Evolutionary conservation across 140 eudicot species (phyloP), one percentile per base, ranked within the genome.

Genomic region (Bidens hawaiensis): DNA sequence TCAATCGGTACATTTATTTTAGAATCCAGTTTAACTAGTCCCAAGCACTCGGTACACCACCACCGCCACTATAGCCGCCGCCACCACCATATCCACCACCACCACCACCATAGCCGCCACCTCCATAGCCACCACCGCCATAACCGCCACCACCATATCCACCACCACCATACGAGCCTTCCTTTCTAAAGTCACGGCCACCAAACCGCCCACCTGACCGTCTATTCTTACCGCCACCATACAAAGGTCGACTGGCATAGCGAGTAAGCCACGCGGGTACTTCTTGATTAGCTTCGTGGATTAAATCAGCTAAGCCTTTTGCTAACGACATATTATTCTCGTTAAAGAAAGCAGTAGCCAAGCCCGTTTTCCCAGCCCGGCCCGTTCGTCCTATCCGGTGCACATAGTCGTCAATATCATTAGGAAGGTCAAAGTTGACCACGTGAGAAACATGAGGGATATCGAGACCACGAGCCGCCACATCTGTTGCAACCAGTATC

Each of bases 311-410:
- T 52, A 87, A 68, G 26, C 86, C 62, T 55, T 77, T 87, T 45
- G 96, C 89, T 58, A 87, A 12, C 16, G 89, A 78, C 65, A 21
- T 26, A 52, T 74, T 77, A 34, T 54, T 67, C 40, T 77, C 82
- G 9, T 78, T 78, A 12, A 78, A 78, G 53, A 72, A 78, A 62
- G 79, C 79, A 16, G 83, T 78, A 12, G 83, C 83, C 68, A 78
- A 63, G 14, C 83, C 79, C 0, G 84, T 25, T 60, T 87, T 87
- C 17, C 95, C 95, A 46, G 95, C 95, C 42, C 95, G 83, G 9
- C 95, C 95, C 1, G 95, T 87, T 7, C 95, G 81, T 17, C 95
- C 95, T 27, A 87, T 87, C 23, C 95, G 82, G 75, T 87, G 91
- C 18, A 87, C 81, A 9, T 76, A 76, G 50, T 76, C 81, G 28